Conservation (phyloP, 345 rosid genomes). For the Raphanus raphanistrum region DNA sequence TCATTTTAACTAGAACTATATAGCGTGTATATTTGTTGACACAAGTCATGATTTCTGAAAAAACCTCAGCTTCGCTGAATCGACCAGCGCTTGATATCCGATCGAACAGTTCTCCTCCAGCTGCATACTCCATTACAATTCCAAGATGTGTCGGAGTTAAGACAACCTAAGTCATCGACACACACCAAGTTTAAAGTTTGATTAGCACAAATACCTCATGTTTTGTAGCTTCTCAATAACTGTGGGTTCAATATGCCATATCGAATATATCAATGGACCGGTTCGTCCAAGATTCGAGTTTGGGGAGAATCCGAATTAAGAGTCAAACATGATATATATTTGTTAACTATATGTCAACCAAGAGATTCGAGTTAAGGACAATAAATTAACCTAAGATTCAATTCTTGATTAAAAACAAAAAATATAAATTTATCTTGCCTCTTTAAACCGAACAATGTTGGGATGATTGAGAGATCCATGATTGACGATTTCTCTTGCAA, state of each 20-base stretch:
- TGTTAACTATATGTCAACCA: slow-evolving; percentile 3
- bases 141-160: slow-evolving; percentile 69
- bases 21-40: background rate
- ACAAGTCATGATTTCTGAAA: background rate
- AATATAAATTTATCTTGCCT: slow-evolving; percentile 36
- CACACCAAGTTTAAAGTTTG: background rate
- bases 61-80: slow-evolving; percentile 71
- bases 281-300: background rate
- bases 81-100: slow-evolving; percentile 58
- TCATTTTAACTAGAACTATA: background rate
- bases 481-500: slow-evolving; percentile 70
- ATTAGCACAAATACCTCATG: background rate
- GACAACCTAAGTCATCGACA: slow-evolving; percentile 47
- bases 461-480: slow-evolving; percentile 79
- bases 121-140: slow-evolving; percentile 81
- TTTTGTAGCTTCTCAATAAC: background rate
- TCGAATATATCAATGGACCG: background rate
- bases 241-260: background rate
- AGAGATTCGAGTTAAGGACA: background rate
- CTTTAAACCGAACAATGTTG: slow-evolving; percentile 67
- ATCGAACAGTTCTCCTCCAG: slow-evolving; percentile 69
- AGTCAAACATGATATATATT: slow-evolving; percentile 7
- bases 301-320: background rate
- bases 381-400: background rate
- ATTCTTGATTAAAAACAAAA: background rate